phyloP scores from a whole-genome alignment of 371 early-diverging fungal species.

The Mucor sp. region DNA sequence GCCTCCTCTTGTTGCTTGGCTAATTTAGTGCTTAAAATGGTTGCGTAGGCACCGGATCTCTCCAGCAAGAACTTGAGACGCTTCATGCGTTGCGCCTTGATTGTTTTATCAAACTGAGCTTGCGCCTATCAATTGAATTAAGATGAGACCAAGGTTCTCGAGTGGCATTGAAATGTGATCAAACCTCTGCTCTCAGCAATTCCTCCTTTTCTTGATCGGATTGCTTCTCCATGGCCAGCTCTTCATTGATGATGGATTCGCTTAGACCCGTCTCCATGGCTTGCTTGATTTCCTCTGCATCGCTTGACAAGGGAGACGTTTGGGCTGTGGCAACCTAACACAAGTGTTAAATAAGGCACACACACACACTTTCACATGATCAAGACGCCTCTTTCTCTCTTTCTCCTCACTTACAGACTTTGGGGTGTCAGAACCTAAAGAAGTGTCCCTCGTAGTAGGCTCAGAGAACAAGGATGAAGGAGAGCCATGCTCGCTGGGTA shows the following conservation, averaged over 20 bases:
- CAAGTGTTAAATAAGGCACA: neutral
- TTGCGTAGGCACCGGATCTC: slow-evolving; percentile 81
- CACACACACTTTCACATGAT: neutral
- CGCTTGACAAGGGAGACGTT: slow-evolving; percentile 21
- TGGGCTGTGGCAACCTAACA: slow-evolving; percentile 9
- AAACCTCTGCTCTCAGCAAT: slow-evolving; percentile 52
- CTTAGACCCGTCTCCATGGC: slow-evolving; percentile 26
- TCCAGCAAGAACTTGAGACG: slow-evolving; percentile 81
- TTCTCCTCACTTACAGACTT: neutral
- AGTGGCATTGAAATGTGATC: neutral
- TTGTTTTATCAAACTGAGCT: slow-evolving; percentile 56
- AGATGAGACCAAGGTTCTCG: neutral
- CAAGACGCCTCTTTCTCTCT: too few relatives aligned
- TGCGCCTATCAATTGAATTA: slow-evolving; percentile 45
- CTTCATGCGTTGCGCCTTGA: slow-evolving; percentile 72
- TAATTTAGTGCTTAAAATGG: slow-evolving; percentile 76
- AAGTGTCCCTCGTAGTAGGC: slow-evolving; percentile 7
- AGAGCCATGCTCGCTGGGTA: neutral
- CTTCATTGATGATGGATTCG: slow-evolving; percentile 53
- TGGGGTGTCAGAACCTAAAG: neutral
- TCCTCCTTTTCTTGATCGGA: slow-evolving; percentile 49
- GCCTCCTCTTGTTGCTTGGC: slow-evolving; percentile 78
- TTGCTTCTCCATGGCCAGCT: slow-evolving; percentile 44
- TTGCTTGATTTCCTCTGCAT: slow-evolving; percentile 25
- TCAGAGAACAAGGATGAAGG: neutral